These are phyloP conservation scores for Trametes polyzona DNA, from an alignment of 1,284 basidiomycete species.

Conservation along the genomic window DNA sequence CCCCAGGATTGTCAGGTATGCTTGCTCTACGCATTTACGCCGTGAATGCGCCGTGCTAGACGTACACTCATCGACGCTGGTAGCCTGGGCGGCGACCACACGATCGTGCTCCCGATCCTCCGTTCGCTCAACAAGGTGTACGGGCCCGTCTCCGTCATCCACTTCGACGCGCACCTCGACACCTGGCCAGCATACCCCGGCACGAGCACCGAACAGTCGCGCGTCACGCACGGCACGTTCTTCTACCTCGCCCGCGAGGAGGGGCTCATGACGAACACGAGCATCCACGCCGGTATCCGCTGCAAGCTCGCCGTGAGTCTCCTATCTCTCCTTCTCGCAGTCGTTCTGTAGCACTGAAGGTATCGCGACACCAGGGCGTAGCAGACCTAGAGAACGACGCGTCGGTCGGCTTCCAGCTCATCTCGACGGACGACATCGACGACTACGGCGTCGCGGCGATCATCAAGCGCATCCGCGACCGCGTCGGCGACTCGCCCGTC, in stretches of 20 bases:
- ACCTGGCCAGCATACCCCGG: slow-evolving; percentile 66
- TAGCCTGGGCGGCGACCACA: slow-evolving; percentile 80
- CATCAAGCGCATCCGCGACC: slow-evolving; percentile 60
- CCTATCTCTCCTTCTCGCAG: neutral
- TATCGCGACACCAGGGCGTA: slow-evolving; percentile 45
- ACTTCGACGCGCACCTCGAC: slow-evolving; percentile 81
- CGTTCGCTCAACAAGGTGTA: slow-evolving; percentile 73
- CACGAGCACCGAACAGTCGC: slow-evolving; percentile 58
- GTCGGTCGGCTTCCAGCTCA: slow-evolving; percentile 68
- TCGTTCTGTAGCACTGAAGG: neutral
- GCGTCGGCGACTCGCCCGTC: slow-evolving; percentile 71
- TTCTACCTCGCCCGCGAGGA: slow-evolving; percentile 76
- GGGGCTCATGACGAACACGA: slow-evolving; percentile 70
- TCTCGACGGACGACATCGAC: slow-evolving; percentile 78
- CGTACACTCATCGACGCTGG: neutral
- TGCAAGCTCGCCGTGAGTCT: slow-evolving; percentile 64
- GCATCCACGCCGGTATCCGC: slow-evolving; percentile 79
- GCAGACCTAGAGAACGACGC: slow-evolving; percentile 66
- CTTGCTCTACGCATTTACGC: neutral
- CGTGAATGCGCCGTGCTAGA: too few species aligned
- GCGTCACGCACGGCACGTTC: slow-evolving; percentile 77
- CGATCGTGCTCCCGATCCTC: slow-evolving; percentile 78
- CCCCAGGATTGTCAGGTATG: slow-evolving; percentile 70
- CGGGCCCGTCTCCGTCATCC: slow-evolving; percentile 78
- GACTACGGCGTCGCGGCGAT: slow-evolving; percentile 67